phyloP scores from a whole-genome alignment of 768 basidiomycete species.

The Hydnomerulius pinastri region DNA sequence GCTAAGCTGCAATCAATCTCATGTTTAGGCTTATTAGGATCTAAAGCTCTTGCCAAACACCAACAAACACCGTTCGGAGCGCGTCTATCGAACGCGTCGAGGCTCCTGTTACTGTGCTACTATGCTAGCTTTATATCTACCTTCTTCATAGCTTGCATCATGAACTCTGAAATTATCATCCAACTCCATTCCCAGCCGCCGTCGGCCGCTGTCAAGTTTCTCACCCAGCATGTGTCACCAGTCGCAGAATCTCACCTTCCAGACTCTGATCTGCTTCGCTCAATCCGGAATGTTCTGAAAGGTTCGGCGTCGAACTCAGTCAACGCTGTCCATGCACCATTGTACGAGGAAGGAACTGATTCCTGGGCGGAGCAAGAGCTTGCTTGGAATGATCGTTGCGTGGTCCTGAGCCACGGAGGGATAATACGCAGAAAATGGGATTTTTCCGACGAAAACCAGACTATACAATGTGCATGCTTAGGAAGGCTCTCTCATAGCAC shows the following conservation, averaged over 20 bases:
- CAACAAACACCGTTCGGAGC: slow-evolving; percentile 1
- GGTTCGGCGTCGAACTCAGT: slow-evolving; percentile 49
- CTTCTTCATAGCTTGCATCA: slow-evolving; percentile 2
- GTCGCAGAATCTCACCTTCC: slow-evolving; percentile 5
- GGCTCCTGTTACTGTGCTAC: not conserved
- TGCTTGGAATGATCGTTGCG: slow-evolving; percentile 66
- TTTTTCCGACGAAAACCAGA: slow-evolving; percentile 68
- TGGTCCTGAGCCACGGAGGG: slow-evolving; percentile 66
- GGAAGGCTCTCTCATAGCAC: slow-evolving; percentile 64
- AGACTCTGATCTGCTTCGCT: slow-evolving; percentile 48
- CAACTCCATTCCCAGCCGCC: slow-evolving; percentile 43
- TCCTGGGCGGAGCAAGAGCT: slow-evolving; percentile 62
- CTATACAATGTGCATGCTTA: slow-evolving; percentile 79
- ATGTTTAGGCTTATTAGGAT: slow-evolving; percentile 16
- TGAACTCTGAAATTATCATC: slow-evolving; percentile 29
- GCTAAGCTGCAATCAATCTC: too few species aligned
- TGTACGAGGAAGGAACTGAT: slow-evolving; percentile 41
- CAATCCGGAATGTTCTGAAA: slow-evolving; percentile 62
- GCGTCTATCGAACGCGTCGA: not conserved
- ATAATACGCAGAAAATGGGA: slow-evolving; percentile 74
- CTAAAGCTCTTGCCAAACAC: slow-evolving; percentile 4
- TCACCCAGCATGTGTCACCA: slow-evolving; percentile 33
- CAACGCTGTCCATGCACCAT: slow-evolving; percentile 43
- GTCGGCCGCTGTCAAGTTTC: slow-evolving; percentile 46
- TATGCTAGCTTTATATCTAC: too few species aligned